Conservation (phyloP, 306 rosid species). For the Morella rubra region DNA sequence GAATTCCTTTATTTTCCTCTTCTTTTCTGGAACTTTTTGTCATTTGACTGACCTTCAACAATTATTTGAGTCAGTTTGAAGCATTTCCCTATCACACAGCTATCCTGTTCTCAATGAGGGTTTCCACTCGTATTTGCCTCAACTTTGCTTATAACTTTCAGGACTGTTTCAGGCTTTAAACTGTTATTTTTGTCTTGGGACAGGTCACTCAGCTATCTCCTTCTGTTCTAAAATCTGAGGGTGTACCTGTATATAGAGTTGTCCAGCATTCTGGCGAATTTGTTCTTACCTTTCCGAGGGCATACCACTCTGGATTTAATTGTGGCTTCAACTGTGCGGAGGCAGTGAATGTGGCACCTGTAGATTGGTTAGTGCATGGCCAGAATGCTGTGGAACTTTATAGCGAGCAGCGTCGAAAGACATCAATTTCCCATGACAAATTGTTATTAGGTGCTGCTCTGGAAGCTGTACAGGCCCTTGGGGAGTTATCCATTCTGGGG, state of each 20-base stretch:
- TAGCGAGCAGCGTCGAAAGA: conserved; percentile 75
- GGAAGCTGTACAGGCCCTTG: conserved; percentile 66
- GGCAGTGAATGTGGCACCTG: conserved; percentile 98
- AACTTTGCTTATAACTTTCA: conserved; percentile 10
- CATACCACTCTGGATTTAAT: conserved; percentile 93
- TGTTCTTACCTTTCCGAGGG: conserved; percentile 96
- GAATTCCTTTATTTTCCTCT: not conserved
- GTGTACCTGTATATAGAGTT: conserved; percentile 78
- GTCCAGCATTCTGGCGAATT: conserved; percentile 86
- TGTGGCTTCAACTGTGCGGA: conserved; percentile 98
- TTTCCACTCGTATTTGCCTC: conserved; percentile 5
- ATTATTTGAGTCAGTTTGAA: conserved; percentile 10
- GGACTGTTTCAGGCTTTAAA: conserved; percentile 5
- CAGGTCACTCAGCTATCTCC: conserved; percentile 98
- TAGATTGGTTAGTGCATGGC: conserved; percentile 95
- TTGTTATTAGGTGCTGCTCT: conserved; percentile 72
- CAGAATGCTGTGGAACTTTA: conserved; percentile 92
- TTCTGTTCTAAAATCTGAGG: conserved; percentile 85
- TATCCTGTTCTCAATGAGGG: conserved; percentile 9
- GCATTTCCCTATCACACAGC: not conserved
- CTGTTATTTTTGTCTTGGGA: conserved; percentile 30
- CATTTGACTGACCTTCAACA: not conserved
- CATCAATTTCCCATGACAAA: conserved; percentile 93
- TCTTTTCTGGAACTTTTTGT: conserved; percentile 12
- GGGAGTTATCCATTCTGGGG: conserved; percentile 46